Base-by-base conservation (phyloP, 768 basidiomycete species). In the Naganishia kalamii region DNA sequence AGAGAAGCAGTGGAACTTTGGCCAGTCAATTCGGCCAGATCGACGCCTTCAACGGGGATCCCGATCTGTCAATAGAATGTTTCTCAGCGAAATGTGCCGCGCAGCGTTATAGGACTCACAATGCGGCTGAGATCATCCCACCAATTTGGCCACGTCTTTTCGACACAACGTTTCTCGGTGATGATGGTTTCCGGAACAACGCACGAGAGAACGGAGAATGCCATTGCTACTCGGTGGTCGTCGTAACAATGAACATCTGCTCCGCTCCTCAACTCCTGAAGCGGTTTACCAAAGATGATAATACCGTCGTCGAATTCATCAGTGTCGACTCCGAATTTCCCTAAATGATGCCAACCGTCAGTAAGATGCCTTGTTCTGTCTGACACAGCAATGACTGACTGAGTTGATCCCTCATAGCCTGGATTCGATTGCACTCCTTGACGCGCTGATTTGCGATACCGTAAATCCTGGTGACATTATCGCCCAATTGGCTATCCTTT, bases 91-190 rank as follows among this genome's bases (percentile, higher is more conserved):
- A 62, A 23, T 21, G 11, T 35, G 29, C 25, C 35, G 25, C 23
- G 1, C 25, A 8, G 40, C n/a, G 19, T 25, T 15, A 49, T 6
- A 43, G 30, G 30, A 47, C 81, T 2, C 57, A 89, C 90, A 85
- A 96, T 96, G 81, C 90, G 92, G 75, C 90, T 85, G 27, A 99
- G 82, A 77, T 98, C 96, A 74, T 98, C 96, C 93, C 94, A 99
- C 91, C 93, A 99, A 75, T 92, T 93, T 0, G 96, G 96, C 94
- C 94, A 99, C 0, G 94, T 99, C 84, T 99, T 99, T 79, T 94
- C 94, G 33, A 99, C 96, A 73, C 96, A 97, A 61, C 93, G 83
- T 79, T 94, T 94, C 81, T 98, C 94, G 74, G 97, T 92, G 30
- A 98, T 82, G 69, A 90, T 80, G 2, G 89, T 88, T n/a, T 83